These are phyloP conservation scores for Amoeboradix gromovi DNA, from an alignment of 371 early-diverging fungal species.

Conservation along the genomic window DNA sequence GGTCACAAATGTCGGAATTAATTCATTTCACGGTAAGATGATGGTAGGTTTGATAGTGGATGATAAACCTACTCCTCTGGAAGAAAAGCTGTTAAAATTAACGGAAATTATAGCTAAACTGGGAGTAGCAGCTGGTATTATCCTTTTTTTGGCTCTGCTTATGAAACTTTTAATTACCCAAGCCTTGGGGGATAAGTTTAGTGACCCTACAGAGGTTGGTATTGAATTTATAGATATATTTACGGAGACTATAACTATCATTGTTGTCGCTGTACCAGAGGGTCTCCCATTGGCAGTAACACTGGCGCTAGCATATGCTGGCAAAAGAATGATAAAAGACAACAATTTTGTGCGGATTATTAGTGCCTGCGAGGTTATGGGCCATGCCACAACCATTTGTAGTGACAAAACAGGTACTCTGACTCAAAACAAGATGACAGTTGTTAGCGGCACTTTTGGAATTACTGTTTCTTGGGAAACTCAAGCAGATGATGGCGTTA, in stretches of 20 bases:
- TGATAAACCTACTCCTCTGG: constrained; percentile 61
- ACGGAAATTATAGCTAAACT: constrained; percentile 74
- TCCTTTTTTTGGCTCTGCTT: constrained; percentile 42
- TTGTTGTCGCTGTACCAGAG: constrained; percentile 41
- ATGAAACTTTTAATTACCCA: constrained; percentile 22
- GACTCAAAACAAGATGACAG: constrained; percentile 81
- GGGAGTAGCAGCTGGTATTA: constrained; percentile 42
- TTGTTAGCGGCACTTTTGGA: constrained; percentile 23
- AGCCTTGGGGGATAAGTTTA: not conserved
- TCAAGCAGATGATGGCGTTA: constrained; percentile 4
- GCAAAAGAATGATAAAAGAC: constrained; percentile 53
- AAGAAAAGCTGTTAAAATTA: constrained; percentile 45
- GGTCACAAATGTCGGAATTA: constrained; percentile 52
- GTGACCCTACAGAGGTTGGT: not conserved
- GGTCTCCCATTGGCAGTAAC: constrained; percentile 92
- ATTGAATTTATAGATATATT: not conserved
- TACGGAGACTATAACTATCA: not conserved
- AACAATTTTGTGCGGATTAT: constrained; percentile 74
- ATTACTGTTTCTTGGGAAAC: not conserved
- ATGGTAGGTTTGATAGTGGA: constrained; percentile 51
- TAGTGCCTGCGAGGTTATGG: constrained; percentile 90
- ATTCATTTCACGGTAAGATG: constrained; percentile 39
- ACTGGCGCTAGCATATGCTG: constrained; percentile 77
- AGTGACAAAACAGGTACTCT: constrained; percentile 89
- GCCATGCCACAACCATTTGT: constrained; percentile 79